These are phyloP conservation scores for Pythium rhizo-oryzae DNA, from an alignment of 352 stramenopile genomes.

Conservation along the genomic window DNA sequence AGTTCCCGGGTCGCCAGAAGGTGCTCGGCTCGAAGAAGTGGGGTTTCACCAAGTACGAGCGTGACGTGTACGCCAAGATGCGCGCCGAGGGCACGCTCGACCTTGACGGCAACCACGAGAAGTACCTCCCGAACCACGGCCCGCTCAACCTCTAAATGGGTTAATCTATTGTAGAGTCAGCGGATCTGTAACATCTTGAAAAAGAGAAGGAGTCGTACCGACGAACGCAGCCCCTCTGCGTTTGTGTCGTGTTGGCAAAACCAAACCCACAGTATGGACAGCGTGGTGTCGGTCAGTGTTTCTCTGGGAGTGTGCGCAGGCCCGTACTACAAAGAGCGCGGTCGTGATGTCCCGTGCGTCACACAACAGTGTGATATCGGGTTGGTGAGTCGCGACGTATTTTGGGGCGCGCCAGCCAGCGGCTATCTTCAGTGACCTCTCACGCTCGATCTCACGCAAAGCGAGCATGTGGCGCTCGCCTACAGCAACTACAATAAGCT, in stretches of 20 bases:
- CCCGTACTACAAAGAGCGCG: not conserved
- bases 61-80: conserved; percentile 97
- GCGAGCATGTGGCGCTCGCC: too few species aligned
- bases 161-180: conserved; percentile 12
- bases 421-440: too few species aligned
- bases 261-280: not conserved
- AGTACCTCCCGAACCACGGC: conserved; percentile 94
- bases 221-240: conserved; percentile 1
- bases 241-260: conserved; percentile 10
- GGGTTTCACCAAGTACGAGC: conserved; percentile 85
- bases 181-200: conserved; percentile 1
- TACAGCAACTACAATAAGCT: too few species aligned
- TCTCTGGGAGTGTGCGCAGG: not conserved
- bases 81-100: conserved; percentile 93
- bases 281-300: not conserved
- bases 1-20: conserved; percentile 99
- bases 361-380: too few species aligned
- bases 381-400: too few species aligned
- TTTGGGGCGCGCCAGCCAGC: too few species aligned
- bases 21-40: conserved; percentile 99
- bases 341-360: too few species aligned
- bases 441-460: too few species aligned
- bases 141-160: conserved; percentile 57
- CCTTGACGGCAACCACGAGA: conserved; percentile 98
- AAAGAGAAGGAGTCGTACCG: conserved; percentile 9